Percentiles rank a stretch among this genome's conserved stretches.
Conservation (phyloP, 257 asterid genomes). For the Jaltomata sinuosa region DNA sequence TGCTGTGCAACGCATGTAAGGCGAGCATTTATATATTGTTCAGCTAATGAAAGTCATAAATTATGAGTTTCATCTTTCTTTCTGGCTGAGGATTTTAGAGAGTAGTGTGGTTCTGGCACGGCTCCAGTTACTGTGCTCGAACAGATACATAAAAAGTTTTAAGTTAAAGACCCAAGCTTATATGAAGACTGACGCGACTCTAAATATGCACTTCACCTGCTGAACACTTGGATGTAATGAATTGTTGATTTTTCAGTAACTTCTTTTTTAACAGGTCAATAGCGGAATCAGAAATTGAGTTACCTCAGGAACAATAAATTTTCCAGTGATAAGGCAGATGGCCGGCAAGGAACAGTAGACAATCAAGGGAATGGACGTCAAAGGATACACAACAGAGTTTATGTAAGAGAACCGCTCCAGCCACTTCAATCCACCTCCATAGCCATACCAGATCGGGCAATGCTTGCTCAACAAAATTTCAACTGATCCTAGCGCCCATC, state of each 20-base stretch:
- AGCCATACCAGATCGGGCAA: constrained; percentile 92
- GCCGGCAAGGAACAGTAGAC: constrained; percentile 90
- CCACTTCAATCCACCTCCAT: constrained; percentile 84
- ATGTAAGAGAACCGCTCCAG: constrained; percentile 74
- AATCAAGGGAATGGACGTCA: constrained; percentile 80
- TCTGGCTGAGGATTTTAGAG: background rate
- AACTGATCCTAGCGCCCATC: constrained; percentile 97
- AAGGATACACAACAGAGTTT: constrained; percentile 92
- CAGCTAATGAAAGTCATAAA: background rate
- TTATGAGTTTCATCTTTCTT: background rate
- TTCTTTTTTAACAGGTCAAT: background rate
- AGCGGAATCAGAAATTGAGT: background rate
- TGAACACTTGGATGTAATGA: background rate
- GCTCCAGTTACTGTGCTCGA: background rate
- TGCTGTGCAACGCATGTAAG: background rate
- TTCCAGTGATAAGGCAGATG: constrained; percentile 87
- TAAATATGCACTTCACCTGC: background rate
- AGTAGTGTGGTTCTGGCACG: background rate
- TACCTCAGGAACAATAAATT: constrained; percentile 91
- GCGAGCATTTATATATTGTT: background rate
- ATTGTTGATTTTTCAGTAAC: background rate
- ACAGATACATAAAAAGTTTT: background rate
- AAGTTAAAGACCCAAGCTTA: background rate
- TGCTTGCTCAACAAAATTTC: constrained; percentile 88
- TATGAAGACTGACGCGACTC: background rate